A percentile compares a stretch with the other conserved stretches of the same genome.
phyloP scores from a whole-genome alignment of 306 rosid species.

The Lupinus albus region DNA sequence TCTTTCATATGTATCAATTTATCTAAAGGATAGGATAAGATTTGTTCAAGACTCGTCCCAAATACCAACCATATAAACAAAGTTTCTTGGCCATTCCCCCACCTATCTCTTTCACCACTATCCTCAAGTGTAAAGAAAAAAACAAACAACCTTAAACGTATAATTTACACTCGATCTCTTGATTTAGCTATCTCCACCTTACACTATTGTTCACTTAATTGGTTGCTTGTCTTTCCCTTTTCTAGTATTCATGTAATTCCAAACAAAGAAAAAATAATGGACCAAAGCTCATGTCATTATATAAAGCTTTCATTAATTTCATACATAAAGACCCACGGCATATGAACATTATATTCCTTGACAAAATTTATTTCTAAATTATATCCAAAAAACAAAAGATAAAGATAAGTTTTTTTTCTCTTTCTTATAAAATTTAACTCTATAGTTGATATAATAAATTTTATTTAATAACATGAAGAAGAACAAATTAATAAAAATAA shows the following conservation, averaged over 20 bases:
- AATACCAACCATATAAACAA: neutral
- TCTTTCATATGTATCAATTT: slow-evolving; percentile 16
- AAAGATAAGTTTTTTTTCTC: slow-evolving; percentile 20
- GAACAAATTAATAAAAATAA: slow-evolving; percentile 1
- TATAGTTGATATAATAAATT: no score
- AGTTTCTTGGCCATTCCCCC: slow-evolving; percentile 18
- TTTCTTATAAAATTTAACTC: neutral
- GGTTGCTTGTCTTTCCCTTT: slow-evolving; percentile 6
- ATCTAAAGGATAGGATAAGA: slow-evolving; percentile 46
- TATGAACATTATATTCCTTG: slow-evolving; percentile 38
- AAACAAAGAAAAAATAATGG: slow-evolving; percentile 4
- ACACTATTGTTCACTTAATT: slow-evolving; percentile 24
- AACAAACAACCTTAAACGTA: neutral
- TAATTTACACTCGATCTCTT: neutral
- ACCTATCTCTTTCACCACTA: slow-evolving; percentile 17
- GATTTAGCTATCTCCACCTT: neutral
- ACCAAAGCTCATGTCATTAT: slow-evolving; percentile 15
- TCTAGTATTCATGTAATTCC: slow-evolving; percentile 12
- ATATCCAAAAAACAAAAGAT: neutral
- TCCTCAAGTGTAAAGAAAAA: neutral
- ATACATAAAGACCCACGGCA: slow-evolving; percentile 28
- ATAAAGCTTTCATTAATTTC: slow-evolving; percentile 24
- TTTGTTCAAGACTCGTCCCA: slow-evolving; percentile 42
- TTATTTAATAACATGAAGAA: slow-evolving; percentile 19
- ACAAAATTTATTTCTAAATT: neutral